These are phyloP conservation scores for Arachis hypogaea DNA, from an alignment of 306 rosid genomes.

Conservation along the genomic window DNA sequence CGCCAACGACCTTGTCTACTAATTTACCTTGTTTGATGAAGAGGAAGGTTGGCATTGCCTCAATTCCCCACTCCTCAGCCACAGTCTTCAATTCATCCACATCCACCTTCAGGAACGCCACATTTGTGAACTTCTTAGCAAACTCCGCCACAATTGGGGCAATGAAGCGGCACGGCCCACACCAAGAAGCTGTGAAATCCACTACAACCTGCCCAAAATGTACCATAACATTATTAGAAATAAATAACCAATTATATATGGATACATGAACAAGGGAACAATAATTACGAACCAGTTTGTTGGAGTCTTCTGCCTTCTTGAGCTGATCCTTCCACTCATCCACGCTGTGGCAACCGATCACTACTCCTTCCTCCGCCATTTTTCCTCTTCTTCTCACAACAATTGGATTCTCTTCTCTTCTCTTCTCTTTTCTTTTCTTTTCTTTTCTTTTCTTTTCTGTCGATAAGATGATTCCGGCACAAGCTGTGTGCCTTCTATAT, in stretches of 20 bases:
- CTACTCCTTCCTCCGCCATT: conserved; percentile 56
- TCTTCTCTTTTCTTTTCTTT: not conserved
- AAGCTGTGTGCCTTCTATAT: too few relatives aligned
- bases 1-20: conserved; percentile 66
- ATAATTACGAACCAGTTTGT: conserved; percentile 51
- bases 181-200: conserved; percentile 82
- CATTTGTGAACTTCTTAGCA: conserved; percentile 51
- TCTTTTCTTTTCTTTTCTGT: not conserved
- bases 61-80: conserved; percentile 59
- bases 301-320: conserved; percentile 47
- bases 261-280: not conserved
- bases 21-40: conserved; percentile 64
- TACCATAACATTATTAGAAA: too few relatives aligned
- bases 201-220: conserved; percentile 56
- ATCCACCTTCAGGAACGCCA: conserved; percentile 66
- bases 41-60: conserved; percentile 73
- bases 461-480: too few relatives aligned
- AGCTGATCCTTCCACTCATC: conserved; percentile 53
- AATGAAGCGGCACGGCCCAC: conserved; percentile 72
- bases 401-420: too few relatives aligned
- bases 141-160: conserved; percentile 64
- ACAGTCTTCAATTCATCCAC: conserved; percentile 69
- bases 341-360: conserved; percentile 53
- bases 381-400: not conserved
- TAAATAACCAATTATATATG: too few relatives aligned